These are phyloP conservation scores for Penicillium sp. DNA, from an alignment of 2,329 filamentous ascomycete species.

Conservation along the genomic window DNA sequence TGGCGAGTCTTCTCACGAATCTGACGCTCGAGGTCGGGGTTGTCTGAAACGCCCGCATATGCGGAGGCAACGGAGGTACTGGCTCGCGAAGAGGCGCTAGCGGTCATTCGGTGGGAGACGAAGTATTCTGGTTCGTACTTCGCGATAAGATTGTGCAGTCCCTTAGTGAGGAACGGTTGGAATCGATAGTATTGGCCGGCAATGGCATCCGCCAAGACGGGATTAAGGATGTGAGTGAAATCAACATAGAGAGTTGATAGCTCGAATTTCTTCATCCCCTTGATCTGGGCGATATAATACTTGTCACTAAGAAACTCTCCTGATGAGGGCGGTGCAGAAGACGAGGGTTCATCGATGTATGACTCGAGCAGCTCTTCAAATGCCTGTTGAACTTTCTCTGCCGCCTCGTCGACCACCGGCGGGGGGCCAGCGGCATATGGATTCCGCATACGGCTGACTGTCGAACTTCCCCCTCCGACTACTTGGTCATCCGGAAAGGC, in stretches of 20 bases:
- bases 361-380: slow-evolving; percentile 65
- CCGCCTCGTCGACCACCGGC: slow-evolving; percentile 59
- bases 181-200: slow-evolving; percentile 93
- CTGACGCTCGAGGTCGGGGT: slow-evolving; percentile 51
- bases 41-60: slow-evolving; percentile 62
- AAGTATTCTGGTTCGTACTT: slow-evolving; percentile 96
- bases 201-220: slow-evolving; percentile 79
- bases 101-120: slow-evolving; percentile 82
- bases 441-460: slow-evolving; percentile 48
- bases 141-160: slow-evolving; percentile 86
- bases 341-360: slow-evolving; percentile 56
- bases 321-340: slow-evolving; percentile 53
- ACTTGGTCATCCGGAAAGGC: slow-evolving; percentile 62
- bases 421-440: slow-evolving; percentile 55
- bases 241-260: slow-evolving; percentile 67
- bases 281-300: slow-evolving; percentile 66
- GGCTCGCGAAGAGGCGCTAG: slow-evolving; percentile 64
- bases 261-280: slow-evolving; percentile 59
- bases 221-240: slow-evolving; percentile 77
- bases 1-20: slow-evolving; percentile 72
- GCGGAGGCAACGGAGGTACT: slow-evolving; percentile 62
- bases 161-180: slow-evolving; percentile 83
- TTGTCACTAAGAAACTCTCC: slow-evolving; percentile 59
- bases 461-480: slow-evolving; percentile 53
- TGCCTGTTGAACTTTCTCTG: slow-evolving; percentile 60